phyloP scores from a whole-genome alignment of 2,329 filamentous ascomycete species.

The Zymoseptoria crescenta region DNA sequence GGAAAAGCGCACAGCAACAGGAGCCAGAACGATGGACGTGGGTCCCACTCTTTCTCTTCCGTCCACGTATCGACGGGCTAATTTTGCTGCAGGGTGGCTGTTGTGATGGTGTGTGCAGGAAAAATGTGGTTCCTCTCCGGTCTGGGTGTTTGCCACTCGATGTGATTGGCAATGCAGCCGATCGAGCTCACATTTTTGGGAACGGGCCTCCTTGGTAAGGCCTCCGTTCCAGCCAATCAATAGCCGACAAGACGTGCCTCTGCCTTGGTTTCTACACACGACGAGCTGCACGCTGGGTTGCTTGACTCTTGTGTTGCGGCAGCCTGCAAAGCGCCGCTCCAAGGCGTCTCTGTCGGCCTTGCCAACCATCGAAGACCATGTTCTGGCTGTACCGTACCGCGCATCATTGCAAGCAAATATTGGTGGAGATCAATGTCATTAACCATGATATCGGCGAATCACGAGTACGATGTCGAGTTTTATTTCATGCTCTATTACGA shows the following conservation, averaged over 20 bases:
- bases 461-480: neutral
- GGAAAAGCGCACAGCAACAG: neutral
- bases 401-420: neutral
- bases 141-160: neutral
- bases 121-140: neutral
- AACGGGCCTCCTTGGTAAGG: neutral
- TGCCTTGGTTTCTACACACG: neutral
- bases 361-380: neutral
- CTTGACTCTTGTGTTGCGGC: neutral
- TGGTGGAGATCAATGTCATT: neutral
- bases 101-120: neutral
- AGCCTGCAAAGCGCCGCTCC: neutral
- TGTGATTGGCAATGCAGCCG: neutral
- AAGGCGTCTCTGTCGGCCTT: neutral
- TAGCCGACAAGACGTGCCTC: neutral
- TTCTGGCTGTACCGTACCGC: too few species aligned
- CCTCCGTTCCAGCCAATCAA: neutral
- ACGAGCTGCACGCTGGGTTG: neutral
- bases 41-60: neutral
- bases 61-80: neutral
- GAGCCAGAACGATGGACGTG: neutral
- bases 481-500: neutral
- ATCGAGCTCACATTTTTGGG: neutral
- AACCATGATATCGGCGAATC: neutral
- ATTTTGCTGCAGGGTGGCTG: neutral